Conservation (phyloP, 2,329 filamentous ascomycete species). For the Colletotrichum viniferum region DNA sequence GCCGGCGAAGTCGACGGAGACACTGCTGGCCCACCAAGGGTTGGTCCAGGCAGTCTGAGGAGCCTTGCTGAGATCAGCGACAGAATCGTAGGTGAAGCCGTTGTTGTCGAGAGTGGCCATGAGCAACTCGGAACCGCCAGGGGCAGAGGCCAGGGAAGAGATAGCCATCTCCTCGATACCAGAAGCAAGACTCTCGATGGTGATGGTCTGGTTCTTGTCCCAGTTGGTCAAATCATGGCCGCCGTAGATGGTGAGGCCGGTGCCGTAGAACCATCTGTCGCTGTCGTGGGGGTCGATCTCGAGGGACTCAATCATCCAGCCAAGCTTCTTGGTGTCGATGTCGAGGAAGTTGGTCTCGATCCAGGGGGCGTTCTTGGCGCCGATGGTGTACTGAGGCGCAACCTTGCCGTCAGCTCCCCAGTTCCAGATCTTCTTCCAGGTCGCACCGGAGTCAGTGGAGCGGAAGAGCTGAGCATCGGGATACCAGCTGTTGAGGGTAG, state of each 20-base stretch:
- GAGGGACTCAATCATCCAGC: constrained; percentile 66
- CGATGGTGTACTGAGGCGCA: constrained; percentile 12
- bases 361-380: constrained; percentile 51
- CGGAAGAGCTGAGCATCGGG: constrained; percentile 62
- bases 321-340: constrained; percentile 52
- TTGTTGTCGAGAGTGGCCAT: constrained; percentile 56
- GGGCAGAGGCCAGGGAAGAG: constrained; percentile 51
- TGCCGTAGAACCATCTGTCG: constrained; percentile 66
- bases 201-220: constrained; percentile 54
- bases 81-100: constrained; percentile 52
- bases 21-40: constrained; percentile 50
- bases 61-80: constrained; percentile 40
- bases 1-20: constrained; percentile 54
- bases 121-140: constrained; percentile 55
- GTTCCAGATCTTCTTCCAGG: constrained; percentile 59
- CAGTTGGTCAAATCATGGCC: constrained; percentile 60
- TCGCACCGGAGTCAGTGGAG: constrained; percentile 57
- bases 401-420: constrained; percentile 27
- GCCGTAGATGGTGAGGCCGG: constrained; percentile 58
- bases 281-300: constrained; percentile 64
- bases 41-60: constrained; percentile 50
- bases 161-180: constrained; percentile 61
- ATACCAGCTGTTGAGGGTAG: constrained; percentile 63
- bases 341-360: constrained; percentile 53
- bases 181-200: constrained; percentile 54